phyloP scores from a whole-genome alignment of 306 rosid species.

The Cucurbita ficifolia region DNA sequence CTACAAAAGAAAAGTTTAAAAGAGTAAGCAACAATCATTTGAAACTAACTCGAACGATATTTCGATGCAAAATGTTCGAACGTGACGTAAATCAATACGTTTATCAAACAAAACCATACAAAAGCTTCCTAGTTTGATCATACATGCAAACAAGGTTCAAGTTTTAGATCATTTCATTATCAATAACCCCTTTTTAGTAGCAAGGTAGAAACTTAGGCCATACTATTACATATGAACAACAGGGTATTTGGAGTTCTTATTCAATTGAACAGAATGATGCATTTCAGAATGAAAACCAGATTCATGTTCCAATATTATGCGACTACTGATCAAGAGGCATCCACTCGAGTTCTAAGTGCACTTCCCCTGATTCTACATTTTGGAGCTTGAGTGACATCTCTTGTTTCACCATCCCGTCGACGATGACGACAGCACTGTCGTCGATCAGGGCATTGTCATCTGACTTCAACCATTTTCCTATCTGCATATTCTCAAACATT shows the following conservation, averaged over 20 bases:
- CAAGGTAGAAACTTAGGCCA: background rate
- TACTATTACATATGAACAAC: background rate
- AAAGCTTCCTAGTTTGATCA: background rate
- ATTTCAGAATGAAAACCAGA: background rate
- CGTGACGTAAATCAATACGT: background rate
- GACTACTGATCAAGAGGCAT: conserved; percentile 67
- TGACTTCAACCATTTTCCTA: conserved; percentile 91
- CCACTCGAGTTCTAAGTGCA: conserved; percentile 80
- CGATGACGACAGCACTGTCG: conserved; percentile 63
- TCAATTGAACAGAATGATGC: background rate
- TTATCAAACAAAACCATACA: background rate
- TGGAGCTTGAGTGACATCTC: conserved; percentile 63
- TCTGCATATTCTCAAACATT: conserved; percentile 81
- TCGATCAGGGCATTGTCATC: conserved; percentile 65
- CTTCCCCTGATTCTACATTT: conserved; percentile 77
- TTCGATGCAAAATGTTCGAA: background rate
- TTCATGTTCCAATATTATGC: too few species aligned
- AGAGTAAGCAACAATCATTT: background rate
- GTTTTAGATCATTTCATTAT: background rate
- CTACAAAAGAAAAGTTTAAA: background rate
- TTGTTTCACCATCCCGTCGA: conserved; percentile 65
- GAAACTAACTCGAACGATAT: background rate
- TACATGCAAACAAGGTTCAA: background rate
- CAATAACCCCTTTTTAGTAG: background rate
- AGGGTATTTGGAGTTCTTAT: background rate